Percentiles rank a stretch among this genome's conserved stretches.
Conservation (phyloP, 306 rosid genomes). For the Arachis hypogaea region DNA sequence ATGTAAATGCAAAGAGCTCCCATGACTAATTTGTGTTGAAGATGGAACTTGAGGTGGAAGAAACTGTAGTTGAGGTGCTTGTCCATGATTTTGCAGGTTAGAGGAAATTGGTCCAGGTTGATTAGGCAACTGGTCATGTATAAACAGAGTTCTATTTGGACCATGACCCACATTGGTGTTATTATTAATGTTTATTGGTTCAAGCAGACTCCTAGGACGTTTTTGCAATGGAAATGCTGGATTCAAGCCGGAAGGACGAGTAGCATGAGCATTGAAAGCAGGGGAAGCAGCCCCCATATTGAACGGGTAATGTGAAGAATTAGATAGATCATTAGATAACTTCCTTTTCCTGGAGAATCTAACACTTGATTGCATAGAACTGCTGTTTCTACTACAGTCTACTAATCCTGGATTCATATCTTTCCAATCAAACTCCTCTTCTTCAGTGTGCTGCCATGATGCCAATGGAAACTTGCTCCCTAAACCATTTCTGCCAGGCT, state of each 20-base stretch:
- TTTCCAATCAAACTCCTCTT: constrained; percentile 97
- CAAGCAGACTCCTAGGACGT: constrained; percentile 57
- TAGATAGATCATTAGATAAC: constrained; percentile 48
- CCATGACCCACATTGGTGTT: constrained; percentile 48
- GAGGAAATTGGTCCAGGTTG: constrained; percentile 55
- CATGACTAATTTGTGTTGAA: constrained; percentile 50
- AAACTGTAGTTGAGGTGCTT: constrained; percentile 50
- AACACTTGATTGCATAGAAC: constrained; percentile 51
- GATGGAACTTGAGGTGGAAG: constrained; percentile 51
- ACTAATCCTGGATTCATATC: constrained; percentile 74
- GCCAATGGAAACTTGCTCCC: constrained; percentile 57
- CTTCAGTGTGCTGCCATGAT: constrained; percentile 93
- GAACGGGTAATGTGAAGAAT: too few relatives aligned
- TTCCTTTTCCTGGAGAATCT: constrained; percentile 54
- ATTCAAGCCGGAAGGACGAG: constrained; percentile 49
- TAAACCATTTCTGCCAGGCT: constrained; percentile 52
- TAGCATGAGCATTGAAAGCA: constrained; percentile 49
- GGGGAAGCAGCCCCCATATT: constrained; percentile 51
- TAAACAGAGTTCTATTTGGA: constrained; percentile 52
- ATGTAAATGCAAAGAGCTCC: constrained; percentile 31
- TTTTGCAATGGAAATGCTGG: constrained; percentile 50
- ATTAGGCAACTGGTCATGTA: constrained; percentile 57
- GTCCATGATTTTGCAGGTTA: constrained; percentile 56
- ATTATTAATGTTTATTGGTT: constrained; percentile 47
- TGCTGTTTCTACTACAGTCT: constrained; percentile 60